Evolutionary conservation across 768 basidiomycete species (phyloP).

Genomic region (Daedaleopsis nitida): DNA sequence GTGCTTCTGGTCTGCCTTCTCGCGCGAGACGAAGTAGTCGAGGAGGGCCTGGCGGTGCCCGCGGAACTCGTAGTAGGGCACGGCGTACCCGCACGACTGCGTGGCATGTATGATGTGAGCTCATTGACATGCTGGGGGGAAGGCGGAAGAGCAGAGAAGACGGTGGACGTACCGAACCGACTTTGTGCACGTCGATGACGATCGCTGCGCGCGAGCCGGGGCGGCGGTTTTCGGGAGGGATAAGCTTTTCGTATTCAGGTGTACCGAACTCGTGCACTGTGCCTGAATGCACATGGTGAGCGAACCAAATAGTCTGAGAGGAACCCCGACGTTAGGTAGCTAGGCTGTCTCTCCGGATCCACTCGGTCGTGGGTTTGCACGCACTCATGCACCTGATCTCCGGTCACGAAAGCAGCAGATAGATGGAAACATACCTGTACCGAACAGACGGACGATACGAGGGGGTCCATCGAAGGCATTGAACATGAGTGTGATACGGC

Average conservation of each 20-base stretch:
- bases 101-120: constrained; percentile 18
- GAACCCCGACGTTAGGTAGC: no score
- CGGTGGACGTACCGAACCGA: constrained; percentile 43
- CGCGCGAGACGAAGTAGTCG: constrained; percentile 46
- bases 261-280: constrained; percentile 64
- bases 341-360: no score
- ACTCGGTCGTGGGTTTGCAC: no score
- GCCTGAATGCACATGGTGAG: constrained; percentile 38
- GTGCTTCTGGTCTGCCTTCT: constrained; percentile 41
- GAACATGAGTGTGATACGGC: constrained; percentile 63
- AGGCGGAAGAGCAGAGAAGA: neutral
- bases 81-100: constrained; percentile 68
- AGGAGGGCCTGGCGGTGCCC: constrained; percentile 56
- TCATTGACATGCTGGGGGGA: constrained; percentile 9
- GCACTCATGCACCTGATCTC: neutral
- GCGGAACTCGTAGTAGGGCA: constrained; percentile 61
- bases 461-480: constrained; percentile 62
- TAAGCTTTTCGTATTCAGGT: constrained; percentile 55
- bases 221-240: constrained; percentile 47
- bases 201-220: constrained; percentile 64
- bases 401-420: no score
- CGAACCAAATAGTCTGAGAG: no score
- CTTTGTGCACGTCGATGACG: constrained; percentile 61
- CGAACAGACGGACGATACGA: constrained; percentile 59
- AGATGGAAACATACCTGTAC: constrained; percentile 44